phyloP scores from a whole-genome alignment of 805 yeast species.

The Wickerhamiella azymoides region DNA sequence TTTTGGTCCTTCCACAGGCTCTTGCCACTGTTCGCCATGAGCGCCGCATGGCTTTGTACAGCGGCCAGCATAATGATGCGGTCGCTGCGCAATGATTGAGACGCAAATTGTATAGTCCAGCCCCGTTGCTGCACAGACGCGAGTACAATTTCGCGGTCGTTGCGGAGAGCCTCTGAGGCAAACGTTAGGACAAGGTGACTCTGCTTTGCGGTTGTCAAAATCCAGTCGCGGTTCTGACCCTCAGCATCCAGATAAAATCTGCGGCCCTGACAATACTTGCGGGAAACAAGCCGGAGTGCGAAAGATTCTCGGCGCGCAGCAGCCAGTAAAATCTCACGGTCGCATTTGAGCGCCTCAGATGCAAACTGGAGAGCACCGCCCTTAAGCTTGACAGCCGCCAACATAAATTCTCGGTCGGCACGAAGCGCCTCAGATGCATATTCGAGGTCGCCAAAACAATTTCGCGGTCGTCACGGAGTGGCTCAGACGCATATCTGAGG shows the following conservation, averaged over 20 bases:
- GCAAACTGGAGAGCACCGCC: too few relatives aligned
- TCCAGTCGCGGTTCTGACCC: too few relatives aligned
- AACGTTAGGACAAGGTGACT: not conserved
- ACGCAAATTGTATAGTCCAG: not conserved
- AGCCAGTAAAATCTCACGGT: too few relatives aligned
- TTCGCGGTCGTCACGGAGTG: slow-evolving; percentile 2
- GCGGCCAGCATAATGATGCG: not conserved
- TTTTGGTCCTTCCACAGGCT: too few relatives aligned
- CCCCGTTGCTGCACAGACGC: slow-evolving; percentile 2
- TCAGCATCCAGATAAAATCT: too few relatives aligned
- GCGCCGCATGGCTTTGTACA: not conserved
- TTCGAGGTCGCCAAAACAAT: not conserved
- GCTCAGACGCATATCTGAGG: not conserved
- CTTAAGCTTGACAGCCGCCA: not conserved
- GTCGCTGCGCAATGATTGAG: not conserved
- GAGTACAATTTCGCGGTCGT: not conserved
- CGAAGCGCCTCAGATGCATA: not conserved
- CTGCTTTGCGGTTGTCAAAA: not conserved
- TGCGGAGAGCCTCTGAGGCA: not conserved
- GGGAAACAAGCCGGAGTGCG: too few relatives aligned
- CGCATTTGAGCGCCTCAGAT: too few relatives aligned
- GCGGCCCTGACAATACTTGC: too few relatives aligned
- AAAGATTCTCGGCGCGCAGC: too few relatives aligned
- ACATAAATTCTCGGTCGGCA: not conserved
- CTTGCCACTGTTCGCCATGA: too few relatives aligned